Percentiles rank a stretch among this genome's conserved stretches.
Evolutionary conservation across 2,329 filamentous ascomycete species (phyloP).

Genomic region (Colletotrichum orbiculare): DNA sequence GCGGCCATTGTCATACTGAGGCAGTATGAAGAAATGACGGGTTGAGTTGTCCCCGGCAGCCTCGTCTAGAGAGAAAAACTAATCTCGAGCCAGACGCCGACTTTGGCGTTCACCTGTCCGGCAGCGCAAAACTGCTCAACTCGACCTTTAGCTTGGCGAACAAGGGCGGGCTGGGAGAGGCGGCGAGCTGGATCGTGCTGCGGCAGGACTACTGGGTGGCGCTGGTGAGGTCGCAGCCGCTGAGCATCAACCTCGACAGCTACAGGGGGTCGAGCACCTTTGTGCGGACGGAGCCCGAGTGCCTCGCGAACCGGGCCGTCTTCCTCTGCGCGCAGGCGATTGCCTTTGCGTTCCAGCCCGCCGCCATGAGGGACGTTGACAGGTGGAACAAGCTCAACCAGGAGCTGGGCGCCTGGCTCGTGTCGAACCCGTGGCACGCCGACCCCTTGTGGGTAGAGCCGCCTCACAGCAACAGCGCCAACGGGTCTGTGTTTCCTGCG

Average conservation of each 20-base stretch:
- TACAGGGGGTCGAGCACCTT: constrained; percentile 44
- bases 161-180: constrained; percentile 51
- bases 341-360: constrained; percentile 46
- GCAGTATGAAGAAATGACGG: constrained; percentile 54
- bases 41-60: constrained; percentile 25
- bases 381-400: constrained; percentile 39
- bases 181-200: constrained; percentile 58
- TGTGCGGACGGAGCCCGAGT: constrained; percentile 40
- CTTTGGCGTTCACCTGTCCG: constrained; percentile 42
- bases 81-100: constrained; percentile 38
- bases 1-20: constrained; percentile 51
- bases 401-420: constrained; percentile 41
- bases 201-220: constrained; percentile 61
- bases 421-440: constrained; percentile 37
- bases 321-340: constrained; percentile 45
- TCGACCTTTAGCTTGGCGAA: constrained; percentile 42
- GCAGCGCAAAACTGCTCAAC: constrained; percentile 42
- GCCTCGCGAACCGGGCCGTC: constrained; percentile 43
- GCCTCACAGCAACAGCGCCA: constrained; percentile 11
- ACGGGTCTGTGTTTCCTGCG: constrained; percentile 30
- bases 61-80: background rate
- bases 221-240: constrained; percentile 50
- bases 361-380: constrained; percentile 40
- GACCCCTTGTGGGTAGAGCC: constrained; percentile 28
- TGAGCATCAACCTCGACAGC: constrained; percentile 50